Conservation (phyloP, 306 rosid genomes). For the Mimosa pudica region DNA sequence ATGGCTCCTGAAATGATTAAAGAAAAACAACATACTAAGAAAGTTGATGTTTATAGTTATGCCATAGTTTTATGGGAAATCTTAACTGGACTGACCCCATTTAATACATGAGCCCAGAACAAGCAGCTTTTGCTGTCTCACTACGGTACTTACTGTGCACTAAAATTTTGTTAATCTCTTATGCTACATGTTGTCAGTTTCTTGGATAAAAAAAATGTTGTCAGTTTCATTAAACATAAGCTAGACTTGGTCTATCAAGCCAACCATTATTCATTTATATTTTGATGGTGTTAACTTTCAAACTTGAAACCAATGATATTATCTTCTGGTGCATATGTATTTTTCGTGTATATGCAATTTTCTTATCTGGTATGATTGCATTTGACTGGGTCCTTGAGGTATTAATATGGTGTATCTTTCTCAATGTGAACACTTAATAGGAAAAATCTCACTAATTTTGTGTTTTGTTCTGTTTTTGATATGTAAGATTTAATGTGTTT, state of each 20-base stretch:
- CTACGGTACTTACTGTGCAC: constrained; percentile 67
- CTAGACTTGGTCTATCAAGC: neutral
- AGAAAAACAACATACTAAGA: constrained; percentile 86
- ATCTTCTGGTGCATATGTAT: neutral
- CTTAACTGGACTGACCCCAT: constrained; percentile 86
- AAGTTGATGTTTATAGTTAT: constrained; percentile 95
- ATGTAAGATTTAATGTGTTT: neutral
- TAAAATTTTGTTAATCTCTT: constrained; percentile 14
- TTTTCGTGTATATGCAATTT: constrained; percentile 9
- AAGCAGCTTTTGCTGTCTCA: constrained; percentile 95
- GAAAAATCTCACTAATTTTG: neutral
- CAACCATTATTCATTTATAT: neutral
- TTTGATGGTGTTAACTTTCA: neutral
- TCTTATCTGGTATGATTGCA: constrained; percentile 5
- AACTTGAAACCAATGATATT: neutral
- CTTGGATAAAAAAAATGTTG: too few relatives aligned
- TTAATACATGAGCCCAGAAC: constrained; percentile 98
- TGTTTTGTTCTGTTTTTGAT: neutral
- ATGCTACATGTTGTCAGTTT: neutral
- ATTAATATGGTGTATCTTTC: constrained; percentile 28
- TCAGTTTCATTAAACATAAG: neutral
- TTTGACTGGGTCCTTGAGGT: constrained; percentile 12
- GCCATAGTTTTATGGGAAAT: constrained; percentile 96
- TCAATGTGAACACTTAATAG: constrained; percentile 6
- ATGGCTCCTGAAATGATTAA: constrained; percentile 99